A percentile compares a stretch with the other conserved stretches of the same genome.
phyloP scores from a whole-genome alignment of 495 filamentous ascomycete species.

The Penicillium steckii region DNA sequence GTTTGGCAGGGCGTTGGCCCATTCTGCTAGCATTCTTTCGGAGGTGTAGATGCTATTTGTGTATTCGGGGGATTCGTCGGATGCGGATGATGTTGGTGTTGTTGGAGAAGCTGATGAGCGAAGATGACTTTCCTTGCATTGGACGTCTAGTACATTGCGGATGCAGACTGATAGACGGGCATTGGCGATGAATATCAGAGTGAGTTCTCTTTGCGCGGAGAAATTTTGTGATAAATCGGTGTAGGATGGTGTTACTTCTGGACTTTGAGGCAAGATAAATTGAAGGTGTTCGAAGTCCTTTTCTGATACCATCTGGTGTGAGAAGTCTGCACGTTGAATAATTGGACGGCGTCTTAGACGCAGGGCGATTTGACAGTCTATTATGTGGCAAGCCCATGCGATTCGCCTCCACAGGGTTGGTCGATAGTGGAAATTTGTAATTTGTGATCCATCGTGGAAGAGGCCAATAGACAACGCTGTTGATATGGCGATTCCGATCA shows the following conservation, averaged over 20 bases:
- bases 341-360: slow-evolving; percentile 12
- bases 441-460: slow-evolving; percentile 5
- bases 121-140: slow-evolving; percentile 3
- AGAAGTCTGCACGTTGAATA: slow-evolving; percentile 9
- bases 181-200: slow-evolving; percentile 12
- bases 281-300: slow-evolving; percentile 12
- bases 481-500: slow-evolving; percentile 11
- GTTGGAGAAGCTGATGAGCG: not conserved
- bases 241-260: not conserved
- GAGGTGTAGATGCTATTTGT: not conserved
- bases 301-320: slow-evolving; percentile 9
- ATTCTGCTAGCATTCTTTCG: slow-evolving; percentile 13
- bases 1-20: slow-evolving; percentile 14
- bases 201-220: slow-evolving; percentile 10
- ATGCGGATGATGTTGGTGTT: not conserved
- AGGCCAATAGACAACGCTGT: slow-evolving; percentile 13
- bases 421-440: not conserved
- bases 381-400: slow-evolving; percentile 23
- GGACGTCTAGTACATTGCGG: slow-evolving; percentile 15
- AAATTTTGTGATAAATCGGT: not conserved
- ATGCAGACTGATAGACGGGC: slow-evolving; percentile 16
- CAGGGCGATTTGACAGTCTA: slow-evolving; percentile 16
- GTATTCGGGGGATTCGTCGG: not conserved
- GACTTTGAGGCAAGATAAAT: not conserved
- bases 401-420: slow-evolving; percentile 16